Percentiles rank a stretch among this genome's conserved stretches.
Conservation (phyloP, 441 rosid species). For the Erodium moschatum region DNA sequence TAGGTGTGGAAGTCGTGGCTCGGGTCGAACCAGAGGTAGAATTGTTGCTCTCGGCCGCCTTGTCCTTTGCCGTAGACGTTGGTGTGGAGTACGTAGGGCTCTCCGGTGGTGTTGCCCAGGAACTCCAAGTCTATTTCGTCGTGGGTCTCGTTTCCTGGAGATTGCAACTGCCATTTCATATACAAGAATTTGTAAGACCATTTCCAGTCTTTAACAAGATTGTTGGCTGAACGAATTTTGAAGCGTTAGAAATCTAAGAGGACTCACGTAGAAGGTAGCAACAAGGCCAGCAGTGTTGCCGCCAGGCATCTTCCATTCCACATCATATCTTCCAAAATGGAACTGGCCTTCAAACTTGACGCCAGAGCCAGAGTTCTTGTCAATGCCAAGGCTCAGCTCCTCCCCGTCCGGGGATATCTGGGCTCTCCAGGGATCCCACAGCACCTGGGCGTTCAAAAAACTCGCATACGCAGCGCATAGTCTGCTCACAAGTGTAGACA, state of each 20-base stretch:
- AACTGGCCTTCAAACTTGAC: background rate
- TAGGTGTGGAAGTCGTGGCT: background rate
- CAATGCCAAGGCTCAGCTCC: background rate
- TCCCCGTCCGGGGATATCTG: background rate
- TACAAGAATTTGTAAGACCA: no score
- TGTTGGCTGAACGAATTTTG: no score
- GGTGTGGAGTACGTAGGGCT: conserved; percentile 1
- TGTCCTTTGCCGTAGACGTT: conserved; percentile 2
- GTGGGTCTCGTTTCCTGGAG: background rate
- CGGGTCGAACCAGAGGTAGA: conserved; percentile 7
- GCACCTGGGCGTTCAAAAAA: background rate
- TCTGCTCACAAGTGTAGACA: background rate
- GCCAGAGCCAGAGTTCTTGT: background rate
- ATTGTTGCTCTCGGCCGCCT: conserved; percentile 5
- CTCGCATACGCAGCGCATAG: background rate
- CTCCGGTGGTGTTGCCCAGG: background rate
- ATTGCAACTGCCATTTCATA: background rate
- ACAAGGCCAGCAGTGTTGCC: conserved; percentile 8
- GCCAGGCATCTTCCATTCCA: conserved; percentile 3
- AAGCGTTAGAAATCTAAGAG: background rate
- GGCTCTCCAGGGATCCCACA: background rate
- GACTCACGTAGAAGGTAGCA: background rate
- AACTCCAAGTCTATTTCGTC: conserved; percentile 6
- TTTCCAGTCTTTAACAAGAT: no score
- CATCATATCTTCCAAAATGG: conserved; percentile 7